phyloP scores from a whole-genome alignment of 768 basidiomycete species.

The Tephrocybe rancida region DNA sequence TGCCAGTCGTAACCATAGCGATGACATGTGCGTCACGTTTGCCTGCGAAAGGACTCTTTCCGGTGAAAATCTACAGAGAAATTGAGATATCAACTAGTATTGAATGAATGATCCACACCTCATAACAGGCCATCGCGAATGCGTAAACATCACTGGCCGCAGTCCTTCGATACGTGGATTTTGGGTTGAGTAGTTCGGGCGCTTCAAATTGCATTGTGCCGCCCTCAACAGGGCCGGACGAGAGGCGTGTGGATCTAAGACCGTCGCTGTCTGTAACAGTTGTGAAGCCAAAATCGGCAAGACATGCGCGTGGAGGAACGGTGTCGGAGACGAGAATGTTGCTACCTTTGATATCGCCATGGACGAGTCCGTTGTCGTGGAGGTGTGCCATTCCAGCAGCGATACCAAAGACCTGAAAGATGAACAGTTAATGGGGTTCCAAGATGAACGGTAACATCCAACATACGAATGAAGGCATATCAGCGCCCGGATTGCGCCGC shows the following conservation, averaged over 20 bases:
- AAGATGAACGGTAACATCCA: too few species aligned
- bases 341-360: constrained; percentile 6
- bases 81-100: not conserved
- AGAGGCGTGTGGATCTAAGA: not conserved
- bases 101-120: not conserved
- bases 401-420: not conserved
- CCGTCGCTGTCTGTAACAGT: not conserved
- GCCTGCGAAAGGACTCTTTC: not conserved
- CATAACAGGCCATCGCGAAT: constrained; percentile 1
- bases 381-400: constrained; percentile 5
- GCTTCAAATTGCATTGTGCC: constrained; percentile 4
- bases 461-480: not conserved
- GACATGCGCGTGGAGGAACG: not conserved
- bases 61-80: not conserved
- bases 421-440: not conserved
- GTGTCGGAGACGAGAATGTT: constrained; percentile 5
- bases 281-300: constrained; percentile 6
- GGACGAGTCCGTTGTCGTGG: constrained; percentile 3
- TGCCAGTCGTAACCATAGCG: not conserved
- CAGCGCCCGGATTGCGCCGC: not conserved
- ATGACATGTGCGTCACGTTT: not conserved
- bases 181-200: not conserved
- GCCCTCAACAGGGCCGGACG: not conserved
- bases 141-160: constrained; percentile 2
- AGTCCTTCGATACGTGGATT: not conserved